phyloP scores from a whole-genome alignment of 805 yeast genomes.

The Candida fluviatilis region DNA sequence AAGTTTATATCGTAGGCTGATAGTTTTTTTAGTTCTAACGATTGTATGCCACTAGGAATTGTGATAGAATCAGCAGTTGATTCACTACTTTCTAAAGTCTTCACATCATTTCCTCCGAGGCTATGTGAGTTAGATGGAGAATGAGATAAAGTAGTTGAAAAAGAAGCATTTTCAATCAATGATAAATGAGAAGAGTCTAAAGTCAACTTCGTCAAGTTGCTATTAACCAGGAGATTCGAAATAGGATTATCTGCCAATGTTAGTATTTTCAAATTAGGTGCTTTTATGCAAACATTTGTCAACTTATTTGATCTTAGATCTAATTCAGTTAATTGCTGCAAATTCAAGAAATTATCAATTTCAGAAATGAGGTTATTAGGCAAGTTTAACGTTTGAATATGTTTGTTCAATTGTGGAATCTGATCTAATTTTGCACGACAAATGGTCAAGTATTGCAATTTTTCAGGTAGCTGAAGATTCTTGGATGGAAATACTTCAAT shows the following conservation, averaged over 20 bases:
- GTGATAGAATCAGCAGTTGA: too few relatives aligned
- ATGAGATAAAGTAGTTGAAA: too few relatives aligned
- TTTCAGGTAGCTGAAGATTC: not conserved
- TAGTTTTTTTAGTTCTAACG: too few relatives aligned
- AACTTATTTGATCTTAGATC: not conserved
- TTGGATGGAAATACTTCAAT: not conserved
- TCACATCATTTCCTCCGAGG: too few relatives aligned
- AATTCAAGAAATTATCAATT: not conserved
- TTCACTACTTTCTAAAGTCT: too few relatives aligned
- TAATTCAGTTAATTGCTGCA: not conserved
- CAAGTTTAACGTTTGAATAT: not conserved
- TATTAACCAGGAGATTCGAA: not conserved
- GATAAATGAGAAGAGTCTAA: too few relatives aligned
- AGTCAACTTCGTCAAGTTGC: not conserved
- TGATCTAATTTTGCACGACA: not conserved
- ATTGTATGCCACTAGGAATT: too few relatives aligned
- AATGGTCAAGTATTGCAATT: not conserved
- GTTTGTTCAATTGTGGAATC: not conserved
- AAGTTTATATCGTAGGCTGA: too few relatives aligned
- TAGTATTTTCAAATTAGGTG: not conserved
- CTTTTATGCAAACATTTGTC: not conserved
- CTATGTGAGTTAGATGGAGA: too few relatives aligned
- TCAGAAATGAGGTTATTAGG: not conserved
- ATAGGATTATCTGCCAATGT: not conserved
- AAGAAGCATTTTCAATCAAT: too few relatives aligned